phyloP scores from a whole-genome alignment of 352 stramenopile species.

The Phytophthora hybrid region DNA sequence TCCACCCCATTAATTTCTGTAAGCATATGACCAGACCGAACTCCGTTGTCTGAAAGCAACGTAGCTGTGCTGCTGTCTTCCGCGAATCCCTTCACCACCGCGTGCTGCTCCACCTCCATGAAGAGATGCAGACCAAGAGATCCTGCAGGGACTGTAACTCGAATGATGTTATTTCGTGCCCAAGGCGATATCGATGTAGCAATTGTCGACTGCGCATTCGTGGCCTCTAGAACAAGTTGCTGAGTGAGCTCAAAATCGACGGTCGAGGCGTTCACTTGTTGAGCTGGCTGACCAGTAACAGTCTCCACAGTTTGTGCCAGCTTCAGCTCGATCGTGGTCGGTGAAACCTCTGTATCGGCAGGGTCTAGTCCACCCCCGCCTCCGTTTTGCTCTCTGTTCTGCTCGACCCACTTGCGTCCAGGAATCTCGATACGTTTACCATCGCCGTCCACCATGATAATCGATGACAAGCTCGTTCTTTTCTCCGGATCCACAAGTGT shows the following conservation, averaged over 20 bases:
- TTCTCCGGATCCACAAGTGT: conserved; percentile 60
- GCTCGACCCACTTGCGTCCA: conserved; percentile 48
- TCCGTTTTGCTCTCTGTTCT: background rate
- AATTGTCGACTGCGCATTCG: conserved; percentile 14
- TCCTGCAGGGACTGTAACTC: conserved; percentile 50
- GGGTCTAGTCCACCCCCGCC: background rate
- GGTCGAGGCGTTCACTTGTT: conserved; percentile 14
- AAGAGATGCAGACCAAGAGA: conserved; percentile 70
- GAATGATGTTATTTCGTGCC: conserved; percentile 39
- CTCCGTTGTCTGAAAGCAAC: conserved; percentile 41
- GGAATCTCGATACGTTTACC: conserved; percentile 56
- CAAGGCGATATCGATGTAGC: conserved; percentile 14
- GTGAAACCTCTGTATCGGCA: conserved; percentile 14
- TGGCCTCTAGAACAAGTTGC: conserved; percentile 39
- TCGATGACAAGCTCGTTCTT: conserved; percentile 52
- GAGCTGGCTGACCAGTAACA: background rate
- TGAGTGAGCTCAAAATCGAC: conserved; percentile 43
- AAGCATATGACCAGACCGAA: conserved; percentile 51
- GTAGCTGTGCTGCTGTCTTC: conserved; percentile 53
- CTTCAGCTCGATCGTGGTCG: conserved; percentile 20
- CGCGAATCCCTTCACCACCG: conserved; percentile 66
- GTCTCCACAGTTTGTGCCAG: background rate
- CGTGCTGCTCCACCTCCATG: conserved; percentile 62
- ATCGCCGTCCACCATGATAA: conserved; percentile 67
- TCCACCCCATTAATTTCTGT: conserved; percentile 69